These are phyloP conservation scores for Gigaspora rosea DNA, from an alignment of 192 early-diverging fungal species.

Conservation along the genomic window DNA sequence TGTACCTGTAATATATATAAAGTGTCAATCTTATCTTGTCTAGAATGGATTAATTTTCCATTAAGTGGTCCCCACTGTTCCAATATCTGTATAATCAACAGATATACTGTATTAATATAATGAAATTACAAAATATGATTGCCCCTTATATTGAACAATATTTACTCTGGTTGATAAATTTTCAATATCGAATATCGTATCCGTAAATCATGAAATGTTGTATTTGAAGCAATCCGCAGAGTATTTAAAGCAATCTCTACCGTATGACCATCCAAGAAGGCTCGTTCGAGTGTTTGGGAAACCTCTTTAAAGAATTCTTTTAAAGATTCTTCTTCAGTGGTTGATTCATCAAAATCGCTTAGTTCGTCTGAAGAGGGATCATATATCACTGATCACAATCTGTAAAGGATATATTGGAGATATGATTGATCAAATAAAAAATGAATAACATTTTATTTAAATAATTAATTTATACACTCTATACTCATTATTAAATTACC, in stretches of 20 bases:
- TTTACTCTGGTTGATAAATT: constrained; percentile 45
- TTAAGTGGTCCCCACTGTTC: constrained; percentile 74
- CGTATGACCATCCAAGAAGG: constrained; percentile 75
- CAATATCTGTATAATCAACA: constrained; percentile 43
- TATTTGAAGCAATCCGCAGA: constrained; percentile 80
- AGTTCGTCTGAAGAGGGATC: no score
- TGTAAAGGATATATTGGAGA: no score
- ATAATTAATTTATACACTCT: no score
- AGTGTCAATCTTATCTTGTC: constrained; percentile 75
- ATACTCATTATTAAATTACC: constrained; percentile 33
- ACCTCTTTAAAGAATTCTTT: constrained; percentile 75
- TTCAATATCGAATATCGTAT: constrained; percentile 61
- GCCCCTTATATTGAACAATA: not conserved
- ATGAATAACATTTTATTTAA: no score
- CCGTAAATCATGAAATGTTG: constrained; percentile 78
- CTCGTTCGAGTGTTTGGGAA: constrained; percentile 73
- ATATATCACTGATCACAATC: no score
- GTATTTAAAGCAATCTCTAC: constrained; percentile 81
- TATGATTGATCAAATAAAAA: not conserved
- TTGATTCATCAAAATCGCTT: no score
- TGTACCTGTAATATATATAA: constrained; percentile 49
- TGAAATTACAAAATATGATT: no score
- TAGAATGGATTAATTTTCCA: constrained; percentile 62
- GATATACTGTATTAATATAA: not conserved
- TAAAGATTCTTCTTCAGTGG: no score